phyloP scores from a whole-genome alignment of 192 early-diverging fungal species.

The Diversispora epigaea region DNA sequence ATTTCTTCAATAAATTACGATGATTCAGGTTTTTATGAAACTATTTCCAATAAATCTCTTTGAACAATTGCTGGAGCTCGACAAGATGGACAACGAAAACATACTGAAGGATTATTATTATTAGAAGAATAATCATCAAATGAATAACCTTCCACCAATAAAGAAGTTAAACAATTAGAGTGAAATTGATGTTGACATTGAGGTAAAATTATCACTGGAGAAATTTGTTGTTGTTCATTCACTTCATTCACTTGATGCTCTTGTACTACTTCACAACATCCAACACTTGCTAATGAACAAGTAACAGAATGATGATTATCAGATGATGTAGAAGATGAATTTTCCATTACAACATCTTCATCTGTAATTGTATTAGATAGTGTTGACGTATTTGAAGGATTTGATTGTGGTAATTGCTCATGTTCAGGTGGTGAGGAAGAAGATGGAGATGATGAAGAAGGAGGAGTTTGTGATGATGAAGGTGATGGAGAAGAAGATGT shows the following conservation, averaged over 20 bases:
- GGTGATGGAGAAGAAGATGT: not conserved
- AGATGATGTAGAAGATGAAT: not conserved
- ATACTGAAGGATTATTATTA: not conserved
- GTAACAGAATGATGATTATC: not conserved
- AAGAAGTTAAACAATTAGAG: conserved; percentile 20
- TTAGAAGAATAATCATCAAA: not conserved
- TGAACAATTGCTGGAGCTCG: conserved; percentile 11
- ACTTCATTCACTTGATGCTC: not conserved
- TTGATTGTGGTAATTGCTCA: too few species aligned
- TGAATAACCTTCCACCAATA: conserved; percentile 27
- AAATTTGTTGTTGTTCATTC: not conserved
- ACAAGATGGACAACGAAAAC: conserved; percentile 23
- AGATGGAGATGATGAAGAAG: not conserved
- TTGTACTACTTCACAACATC: conserved; percentile 27
- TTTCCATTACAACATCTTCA: not conserved
- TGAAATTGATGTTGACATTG: conserved; percentile 31
- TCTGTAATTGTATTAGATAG: too few species aligned
- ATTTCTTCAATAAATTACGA: too few species aligned
- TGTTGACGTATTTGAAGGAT: too few species aligned
- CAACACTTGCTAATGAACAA: conserved; percentile 14
- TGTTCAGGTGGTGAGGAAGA: not conserved
- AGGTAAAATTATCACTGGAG: conserved; percentile 15
- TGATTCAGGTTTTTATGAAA: too few species aligned
- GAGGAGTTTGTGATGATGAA: not conserved
- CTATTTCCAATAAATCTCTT: not conserved